Base-by-base conservation (phyloP, 2,329 filamentous ascomycete genomes). In the Endothia cerciana region DNA sequence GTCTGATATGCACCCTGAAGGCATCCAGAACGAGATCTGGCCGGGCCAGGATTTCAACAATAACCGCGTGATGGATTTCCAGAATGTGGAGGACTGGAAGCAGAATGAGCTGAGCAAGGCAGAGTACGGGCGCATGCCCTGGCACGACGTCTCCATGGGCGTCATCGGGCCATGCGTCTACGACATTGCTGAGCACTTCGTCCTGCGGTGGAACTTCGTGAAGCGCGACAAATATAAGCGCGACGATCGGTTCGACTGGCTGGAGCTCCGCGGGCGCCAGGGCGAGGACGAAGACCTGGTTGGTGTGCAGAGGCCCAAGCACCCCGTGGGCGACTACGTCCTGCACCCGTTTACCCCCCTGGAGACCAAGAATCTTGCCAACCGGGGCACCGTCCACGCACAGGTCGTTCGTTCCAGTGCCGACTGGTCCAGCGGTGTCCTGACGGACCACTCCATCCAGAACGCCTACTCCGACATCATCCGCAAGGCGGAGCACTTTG, bases 31-130 rank as follows among this genome's bases (percentile, higher is more conserved):
- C 63, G 94, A 97, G 76, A 83, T 97, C 25, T 99, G 93, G 84
- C 94, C 95, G 0, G 95, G 95, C 0, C 95, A 99, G 74, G 95
- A 99, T 73, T 98, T 96, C 82, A 98, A 98, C 78, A 98, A 98
- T 78, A 97, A 97, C 76, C 88, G 94, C 45, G 89, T 98, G 71
- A 91, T 97, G 90, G 95, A 99, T 73, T 99, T 98, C 76, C 85
- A 97, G 72, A 91, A 90, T 40, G 95, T 98, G 1, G 77, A 91
- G 38, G 90, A 97, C 74, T 98, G 94, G 94, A 93, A 95, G 77
- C 87, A 90, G 60, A 98, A 99, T 71, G 93, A 97, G 75, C 82
- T 98, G 19, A 93, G 89, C 77, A 98, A 98, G 78, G 89, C 91
- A 3, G 92, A 97, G 59, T 96, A 90, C 72, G 94, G 94, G 8